Conservation (phyloP, 306 rosid genomes). For the Vicia faba region DNA sequence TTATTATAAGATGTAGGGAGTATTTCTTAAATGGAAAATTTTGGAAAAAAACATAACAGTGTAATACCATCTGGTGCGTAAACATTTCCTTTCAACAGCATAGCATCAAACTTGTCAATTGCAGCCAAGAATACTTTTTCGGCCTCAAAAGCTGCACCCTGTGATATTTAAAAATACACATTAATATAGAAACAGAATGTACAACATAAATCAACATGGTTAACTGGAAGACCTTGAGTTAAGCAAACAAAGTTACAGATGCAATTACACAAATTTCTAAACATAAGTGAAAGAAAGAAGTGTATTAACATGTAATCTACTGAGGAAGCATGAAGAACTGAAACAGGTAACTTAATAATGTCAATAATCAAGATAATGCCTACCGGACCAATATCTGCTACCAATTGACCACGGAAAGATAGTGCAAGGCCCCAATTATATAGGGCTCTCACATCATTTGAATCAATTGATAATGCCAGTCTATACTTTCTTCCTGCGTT, state of each 20-base stretch:
- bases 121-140: slow-evolving; percentile 95
- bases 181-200: slow-evolving; percentile 33
- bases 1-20: too few relatives aligned
- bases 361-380: slow-evolving; percentile 37
- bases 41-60: slow-evolving; percentile 14
- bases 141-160: slow-evolving; percentile 91
- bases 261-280: slow-evolving; percentile 15
- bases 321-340: too few relatives aligned
- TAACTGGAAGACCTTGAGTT: slow-evolving; percentile 36
- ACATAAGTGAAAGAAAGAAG: slow-evolving; percentile 27
- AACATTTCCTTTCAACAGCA: slow-evolving; percentile 84
- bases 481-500: slow-evolving; percentile 95
- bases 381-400: slow-evolving; percentile 95
- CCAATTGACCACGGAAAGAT: slow-evolving; percentile 87
- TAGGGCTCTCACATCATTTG: slow-evolving; percentile 75
- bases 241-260: slow-evolving; percentile 26
- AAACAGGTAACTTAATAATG: slow-evolving; percentile 24
- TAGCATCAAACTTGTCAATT: slow-evolving; percentile 91
- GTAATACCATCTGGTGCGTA: slow-evolving; percentile 84
- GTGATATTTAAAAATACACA: slow-evolving; percentile 40
- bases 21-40: slow-evolving; percentile 7
- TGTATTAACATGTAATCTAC: slow-evolving; percentile 17
- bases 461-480: slow-evolving; percentile 86
- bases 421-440: slow-evolving; percentile 99
- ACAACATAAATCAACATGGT: slow-evolving; percentile 22